phyloP scores from a whole-genome alignment of 495 filamentous ascomycete species.

The Oidiodendron maius region DNA sequence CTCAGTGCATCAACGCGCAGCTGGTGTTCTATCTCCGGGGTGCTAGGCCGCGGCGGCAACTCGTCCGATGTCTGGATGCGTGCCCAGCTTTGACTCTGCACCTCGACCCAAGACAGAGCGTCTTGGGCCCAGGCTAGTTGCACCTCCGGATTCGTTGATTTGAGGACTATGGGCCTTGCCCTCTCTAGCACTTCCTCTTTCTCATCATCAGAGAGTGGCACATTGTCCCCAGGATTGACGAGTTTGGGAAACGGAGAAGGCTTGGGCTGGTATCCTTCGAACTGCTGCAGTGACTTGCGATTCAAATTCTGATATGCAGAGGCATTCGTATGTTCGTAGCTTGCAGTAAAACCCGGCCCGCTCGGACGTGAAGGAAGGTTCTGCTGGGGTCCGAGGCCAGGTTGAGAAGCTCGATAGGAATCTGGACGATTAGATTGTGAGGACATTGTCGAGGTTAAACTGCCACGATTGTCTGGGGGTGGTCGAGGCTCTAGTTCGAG shows the following conservation, averaged over 20 bases:
- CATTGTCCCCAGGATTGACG: constrained; percentile 73
- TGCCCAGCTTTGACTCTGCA: constrained; percentile 52
- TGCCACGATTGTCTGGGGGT: constrained; percentile 12
- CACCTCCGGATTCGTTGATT: constrained; percentile 93
- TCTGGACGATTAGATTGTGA: not conserved
- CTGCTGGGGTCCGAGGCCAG: constrained; percentile 17
- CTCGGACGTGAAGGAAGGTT: constrained; percentile 9
- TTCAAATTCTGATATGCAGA: constrained; percentile 36
- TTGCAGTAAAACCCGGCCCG: constrained; percentile 26
- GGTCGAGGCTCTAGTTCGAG: constrained; percentile 70
- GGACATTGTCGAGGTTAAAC: constrained; percentile 25
- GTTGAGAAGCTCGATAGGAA: constrained; percentile 12
- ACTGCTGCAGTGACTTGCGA: constrained; percentile 15
- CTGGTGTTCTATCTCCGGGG: constrained; percentile 83
- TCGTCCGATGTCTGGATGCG: constrained; percentile 12
- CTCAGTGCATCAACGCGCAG: constrained; percentile 84
- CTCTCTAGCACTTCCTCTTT: constrained; percentile 81
- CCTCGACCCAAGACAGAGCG: constrained; percentile 81
- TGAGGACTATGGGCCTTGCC: constrained; percentile 75
- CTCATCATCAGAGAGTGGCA: constrained; percentile 91
- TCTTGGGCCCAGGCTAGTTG: constrained; percentile 96
- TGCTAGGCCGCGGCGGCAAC: constrained; percentile 59
- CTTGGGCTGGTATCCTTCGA: constrained; percentile 45
- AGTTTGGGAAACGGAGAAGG: constrained; percentile 91
- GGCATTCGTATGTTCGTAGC: constrained; percentile 31